Evolutionary conservation across 805 yeast genomes (phyloP).

Genomic region (Scheffersomyces coipomensis): DNA sequence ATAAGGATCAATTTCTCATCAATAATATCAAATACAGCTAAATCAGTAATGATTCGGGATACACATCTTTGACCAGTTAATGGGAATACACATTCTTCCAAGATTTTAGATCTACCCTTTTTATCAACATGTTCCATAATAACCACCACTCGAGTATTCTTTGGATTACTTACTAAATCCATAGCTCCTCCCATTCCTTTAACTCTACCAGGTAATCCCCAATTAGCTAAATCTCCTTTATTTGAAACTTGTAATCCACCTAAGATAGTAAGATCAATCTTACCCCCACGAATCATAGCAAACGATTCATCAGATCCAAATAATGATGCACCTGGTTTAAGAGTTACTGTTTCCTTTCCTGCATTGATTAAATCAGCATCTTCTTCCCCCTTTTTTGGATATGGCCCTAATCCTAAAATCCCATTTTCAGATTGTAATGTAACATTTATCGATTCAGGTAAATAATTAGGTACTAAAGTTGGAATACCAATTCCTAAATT

Average conservation of each 20-base stretch:
- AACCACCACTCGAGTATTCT: slow-evolving; percentile 43
- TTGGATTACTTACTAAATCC: slow-evolving; percentile 50
- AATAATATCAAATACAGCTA: slow-evolving; percentile 48
- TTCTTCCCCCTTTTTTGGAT: slow-evolving; percentile 39
- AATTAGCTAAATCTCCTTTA: slow-evolving; percentile 50
- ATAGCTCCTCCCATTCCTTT: slow-evolving; percentile 58
- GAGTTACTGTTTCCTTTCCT: slow-evolving; percentile 36
- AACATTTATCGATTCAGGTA: slow-evolving; percentile 34
- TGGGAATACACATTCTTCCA: slow-evolving; percentile 44
- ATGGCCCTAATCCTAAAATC: slow-evolving; percentile 49
- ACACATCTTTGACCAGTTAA: slow-evolving; percentile 48
- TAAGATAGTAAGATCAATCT: slow-evolving; percentile 41
- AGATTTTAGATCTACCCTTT: slow-evolving; percentile 46
- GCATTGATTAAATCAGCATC: slow-evolving; percentile 51
- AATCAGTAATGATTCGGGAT: slow-evolving; percentile 44
- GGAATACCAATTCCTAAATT: slow-evolving; percentile 55
- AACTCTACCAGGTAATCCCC: slow-evolving; percentile 51
- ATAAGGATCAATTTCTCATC: slow-evolving; percentile 34
- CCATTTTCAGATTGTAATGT: slow-evolving; percentile 51
- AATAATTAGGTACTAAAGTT: slow-evolving; percentile 43
- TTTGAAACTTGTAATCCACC: slow-evolving; percentile 52
- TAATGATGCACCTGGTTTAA: not conserved
- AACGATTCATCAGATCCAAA: slow-evolving; percentile 34
- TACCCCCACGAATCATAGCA: slow-evolving; percentile 48
- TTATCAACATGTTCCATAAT: slow-evolving; percentile 49